Base-by-base conservation (phyloP, 257 asterid species). In the Nicotiana noctiflora region DNA sequence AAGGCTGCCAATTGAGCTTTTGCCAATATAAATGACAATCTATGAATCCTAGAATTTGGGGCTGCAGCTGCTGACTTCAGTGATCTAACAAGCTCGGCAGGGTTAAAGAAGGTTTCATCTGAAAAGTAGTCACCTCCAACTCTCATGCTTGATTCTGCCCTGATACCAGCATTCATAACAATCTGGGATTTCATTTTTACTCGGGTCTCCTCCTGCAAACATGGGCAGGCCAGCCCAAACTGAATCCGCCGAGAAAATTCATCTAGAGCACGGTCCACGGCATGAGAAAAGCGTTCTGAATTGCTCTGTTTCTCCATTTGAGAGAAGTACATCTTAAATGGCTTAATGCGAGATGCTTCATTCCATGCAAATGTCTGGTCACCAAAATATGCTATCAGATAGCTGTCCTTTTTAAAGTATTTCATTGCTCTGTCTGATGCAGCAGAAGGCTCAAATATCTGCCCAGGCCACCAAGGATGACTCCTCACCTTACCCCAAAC, bases 401-500 rank as follows among this genome's bases (percentile, higher is more conserved):
- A 86, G 61, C 90, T 75, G 14, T 85, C 87, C 53, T 64, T 86
- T 90, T 88, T 90, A 6, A 55, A 81, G 84, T 89, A 72, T 61
- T 70, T 89, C 81, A 44, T 79, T 37, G 95, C 97, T 66, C 83
- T 85, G 64, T 85, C 81, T 0, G 98, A 88, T 68, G 98, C 96
- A 80, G 88, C 91, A 14, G 89, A 85, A 67, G 96, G 90, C 53
- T 85, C 88, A 82, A 91, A 83, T 83, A 95, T 85, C 88, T 90
- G 94, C 31, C 98, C 98, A 46, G 98, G 98, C 98, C 98, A 94
- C 98, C 98, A 94, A 5, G 97, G 98, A 88, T 94, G 97, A 85
- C 95, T 81, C 84, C 84, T 91, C 51, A 94, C 98, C 87, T 94
- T 94, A 63, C 94, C 97, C 98, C 98, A 94, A 55, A 94, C 98